Conservation (phyloP, 2,329 filamentous ascomycete genomes). For the Paecilomyces variotii region DNA sequence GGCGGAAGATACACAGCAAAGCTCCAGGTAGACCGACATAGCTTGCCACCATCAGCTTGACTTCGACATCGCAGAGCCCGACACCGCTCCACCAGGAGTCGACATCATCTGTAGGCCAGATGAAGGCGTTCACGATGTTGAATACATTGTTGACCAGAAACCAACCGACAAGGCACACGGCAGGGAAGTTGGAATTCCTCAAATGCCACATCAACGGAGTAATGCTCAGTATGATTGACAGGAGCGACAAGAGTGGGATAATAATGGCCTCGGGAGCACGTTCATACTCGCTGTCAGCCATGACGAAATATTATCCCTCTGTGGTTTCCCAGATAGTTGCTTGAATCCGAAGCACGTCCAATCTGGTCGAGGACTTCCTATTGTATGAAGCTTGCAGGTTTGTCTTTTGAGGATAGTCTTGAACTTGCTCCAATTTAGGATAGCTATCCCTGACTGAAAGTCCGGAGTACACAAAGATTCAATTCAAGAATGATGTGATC, state of each 20-base stretch:
- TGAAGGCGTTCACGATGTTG: slow-evolving; percentile 53
- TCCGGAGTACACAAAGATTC: background rate
- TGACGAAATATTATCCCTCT: background rate
- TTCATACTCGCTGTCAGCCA: background rate
- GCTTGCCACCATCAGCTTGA: slow-evolving; percentile 49
- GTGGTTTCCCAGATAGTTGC: too few species aligned
- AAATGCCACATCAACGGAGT: slow-evolving; percentile 54
- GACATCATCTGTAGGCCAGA: slow-evolving; percentile 56
- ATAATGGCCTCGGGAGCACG: slow-evolving; percentile 21
- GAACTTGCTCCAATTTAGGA: too few species aligned
- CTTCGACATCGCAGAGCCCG: slow-evolving; percentile 57
- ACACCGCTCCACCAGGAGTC: slow-evolving; percentile 49
- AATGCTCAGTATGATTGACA: slow-evolving; percentile 46
- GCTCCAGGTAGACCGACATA: slow-evolving; percentile 46
- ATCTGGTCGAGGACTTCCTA: too few species aligned
- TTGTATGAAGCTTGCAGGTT: background rate
- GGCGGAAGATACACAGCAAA: slow-evolving; percentile 51
- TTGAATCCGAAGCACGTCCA: too few species aligned
- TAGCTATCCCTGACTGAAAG: background rate
- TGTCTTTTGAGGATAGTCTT: background rate
- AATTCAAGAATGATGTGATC: background rate
- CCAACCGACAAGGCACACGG: slow-evolving; percentile 50
- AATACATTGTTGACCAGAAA: slow-evolving; percentile 49
- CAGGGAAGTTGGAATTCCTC: slow-evolving; percentile 53
- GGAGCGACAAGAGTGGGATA: slow-evolving; percentile 42